Evolutionary conservation across 306 rosid species (phyloP), one percentile per base, ranked within the genome.

Genomic region (Corylus heterophylla): DNA sequence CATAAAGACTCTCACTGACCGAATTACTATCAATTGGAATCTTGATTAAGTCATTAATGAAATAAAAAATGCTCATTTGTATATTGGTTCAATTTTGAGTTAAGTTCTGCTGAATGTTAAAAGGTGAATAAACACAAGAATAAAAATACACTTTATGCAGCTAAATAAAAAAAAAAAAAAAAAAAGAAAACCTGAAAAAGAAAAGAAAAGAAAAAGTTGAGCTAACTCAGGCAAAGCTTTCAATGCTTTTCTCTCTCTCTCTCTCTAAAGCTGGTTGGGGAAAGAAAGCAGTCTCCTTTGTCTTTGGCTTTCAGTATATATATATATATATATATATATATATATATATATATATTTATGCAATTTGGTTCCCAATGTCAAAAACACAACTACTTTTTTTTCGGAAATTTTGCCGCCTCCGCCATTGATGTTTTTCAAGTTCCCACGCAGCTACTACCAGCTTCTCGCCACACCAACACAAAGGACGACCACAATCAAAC

Each of bases 351-450:
- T 35, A 20, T 69, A 49, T 44, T 11, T 44, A 11, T 12, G 0
- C 52, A 9, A 54, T 79, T 80, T 48, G 68, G 78, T 76, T 84
- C 76, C 74, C 83, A 27, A 70, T 37, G 76, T 55, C 22, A 45
- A 10, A 61, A 51, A 18, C 69, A 27, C 54, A 16, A 8, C 47
- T 12, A 17, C 71, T 12, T 49, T 16, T 12, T 71, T 50, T 72
- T 78, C 42, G 22, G 20, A 58, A 58, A 29, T 83, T 81, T 76
- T 84, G 78, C 83, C 79, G 83, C 90, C 67, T 73, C 81, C 79
- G 44, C 88, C 83, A 79, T 82, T 86, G 70, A 76, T 48, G 77
- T 71, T 69, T 55, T 82, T 68, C 74, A n/a, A 12, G 77, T 74
- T 25, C 31, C 35, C 54, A 27, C 2, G 27, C 74, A 55, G 71